Base-by-base conservation (phyloP, 768 basidiomycete species). In the Boletus edulis region DNA sequence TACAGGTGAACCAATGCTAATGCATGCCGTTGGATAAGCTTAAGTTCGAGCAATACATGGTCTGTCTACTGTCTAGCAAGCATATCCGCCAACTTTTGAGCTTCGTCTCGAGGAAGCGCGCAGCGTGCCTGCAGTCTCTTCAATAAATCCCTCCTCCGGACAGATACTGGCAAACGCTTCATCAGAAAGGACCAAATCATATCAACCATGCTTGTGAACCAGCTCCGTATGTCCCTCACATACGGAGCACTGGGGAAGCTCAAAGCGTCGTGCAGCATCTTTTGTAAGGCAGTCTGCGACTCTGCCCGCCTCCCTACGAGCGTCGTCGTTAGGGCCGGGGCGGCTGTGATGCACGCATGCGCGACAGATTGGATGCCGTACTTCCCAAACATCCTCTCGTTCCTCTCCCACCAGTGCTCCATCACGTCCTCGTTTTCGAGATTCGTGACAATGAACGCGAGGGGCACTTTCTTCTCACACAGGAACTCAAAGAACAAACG, bases 361-460 rank as follows among this genome's bases (percentile, higher is more conserved):
- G 49, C 50, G 6, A 49, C 50, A 10, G 53, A 9, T 5, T 5
- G 11, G 6, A 58, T 62, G 27, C 40, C 47, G 20, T 52, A 54
- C 1, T 20, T 0, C 9, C 18, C 4, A 1, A 62, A 22, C 8
- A 27, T 43, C 13, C 7, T 1, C 14, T 29, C 45, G 12, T 62
- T 62, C 5, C 12, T 46, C 5, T 1, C n/a, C 61, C 60, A 62
- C 61, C 61, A 62, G 6, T 42, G 5, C 41, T 55, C 59, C 59
- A 60, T 61, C 1, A 22, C 20, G 8, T 44, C 29, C 14, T 61
- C 45, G 2, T 11, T 1, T 27, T 61, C 60, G 12, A 60, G 32
- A 5, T 53, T 15, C 1, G 60, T 60, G 18, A 61, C 47, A 17
- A 61, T 32, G 41, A 61, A 20, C 4, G 59, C 60, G 15, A 61